Conservation (phyloP, 2,329 filamentous ascomycete species). For the Pseudogymnoascus sp. region DNA sequence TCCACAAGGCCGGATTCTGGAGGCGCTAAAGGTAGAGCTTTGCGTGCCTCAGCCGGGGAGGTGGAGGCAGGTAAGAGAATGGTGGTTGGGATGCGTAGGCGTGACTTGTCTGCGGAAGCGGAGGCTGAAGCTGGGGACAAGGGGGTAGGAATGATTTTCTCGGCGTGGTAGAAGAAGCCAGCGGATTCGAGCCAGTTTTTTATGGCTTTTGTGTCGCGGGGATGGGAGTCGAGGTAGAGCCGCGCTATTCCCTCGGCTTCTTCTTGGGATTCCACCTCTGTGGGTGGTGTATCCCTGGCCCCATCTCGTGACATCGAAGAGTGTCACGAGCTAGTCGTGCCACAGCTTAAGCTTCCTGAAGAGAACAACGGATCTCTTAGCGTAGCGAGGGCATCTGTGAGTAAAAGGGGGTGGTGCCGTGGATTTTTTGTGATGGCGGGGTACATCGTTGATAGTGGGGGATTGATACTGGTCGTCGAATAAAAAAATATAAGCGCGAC, state of each 20-base stretch:
- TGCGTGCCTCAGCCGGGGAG: not conserved
- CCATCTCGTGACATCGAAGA: too few relatives aligned
- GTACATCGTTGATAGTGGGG: not conserved
- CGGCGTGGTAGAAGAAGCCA: not conserved
- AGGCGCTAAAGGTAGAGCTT: not conserved
- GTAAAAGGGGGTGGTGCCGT: not conserved
- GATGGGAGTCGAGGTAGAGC: not conserved
- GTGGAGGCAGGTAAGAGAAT: not conserved
- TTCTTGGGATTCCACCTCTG: not conserved
- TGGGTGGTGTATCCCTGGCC: too few relatives aligned
- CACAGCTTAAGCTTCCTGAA: too few relatives aligned
- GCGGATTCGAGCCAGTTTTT: not conserved
- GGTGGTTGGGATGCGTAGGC: not conserved
- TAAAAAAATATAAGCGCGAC: not conserved
- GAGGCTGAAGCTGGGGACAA: not conserved
- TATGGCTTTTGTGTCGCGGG: not conserved
- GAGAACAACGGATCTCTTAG: too few relatives aligned
- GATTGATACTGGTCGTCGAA: not conserved
- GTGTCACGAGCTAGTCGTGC: too few relatives aligned
- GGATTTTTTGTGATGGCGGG: not conserved
- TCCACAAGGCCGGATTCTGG: not conserved
- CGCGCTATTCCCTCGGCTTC: not conserved
- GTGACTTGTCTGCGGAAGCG: not conserved
- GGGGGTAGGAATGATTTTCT: not conserved
- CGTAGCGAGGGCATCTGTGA: too few relatives aligned